Evolutionary conservation across 140 eudicot species (phyloP).

Genomic region (Anethum foeniculum): DNA sequence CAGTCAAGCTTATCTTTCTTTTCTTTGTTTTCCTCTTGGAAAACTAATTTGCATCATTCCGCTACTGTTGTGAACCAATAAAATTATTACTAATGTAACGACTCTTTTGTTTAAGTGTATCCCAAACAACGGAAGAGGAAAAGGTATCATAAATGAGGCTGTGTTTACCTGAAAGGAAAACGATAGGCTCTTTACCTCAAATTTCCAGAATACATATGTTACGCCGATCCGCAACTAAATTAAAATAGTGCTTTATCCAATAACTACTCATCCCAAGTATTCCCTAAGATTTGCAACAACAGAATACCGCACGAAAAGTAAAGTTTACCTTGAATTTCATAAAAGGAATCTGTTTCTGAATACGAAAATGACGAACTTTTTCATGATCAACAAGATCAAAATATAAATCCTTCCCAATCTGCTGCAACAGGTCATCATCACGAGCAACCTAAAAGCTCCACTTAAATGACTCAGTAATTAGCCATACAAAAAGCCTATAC

Average conservation of each 20-base stretch:
- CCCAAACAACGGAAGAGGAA: not conserved
- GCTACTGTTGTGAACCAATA: not conserved
- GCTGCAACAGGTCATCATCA: slow-evolving; percentile 66
- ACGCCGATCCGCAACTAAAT: not conserved
- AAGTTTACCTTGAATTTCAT: slow-evolving; percentile 56
- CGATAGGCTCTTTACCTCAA: not conserved
- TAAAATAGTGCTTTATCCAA: not conserved
- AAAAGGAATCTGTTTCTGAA: slow-evolving; percentile 69
- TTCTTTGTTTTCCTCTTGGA: not conserved
- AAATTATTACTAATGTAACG: not conserved
- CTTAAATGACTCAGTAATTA: slow-evolving; percentile 3
- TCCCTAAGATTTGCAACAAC: not conserved
- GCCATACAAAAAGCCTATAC: not conserved
- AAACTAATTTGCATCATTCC: not conserved
- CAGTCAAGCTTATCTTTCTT: not conserved
- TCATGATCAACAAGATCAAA: slow-evolving; percentile 97
- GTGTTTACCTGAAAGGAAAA: not conserved
- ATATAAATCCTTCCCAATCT: slow-evolving; percentile 71
- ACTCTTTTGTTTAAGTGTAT: not conserved
- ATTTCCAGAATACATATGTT: not conserved
- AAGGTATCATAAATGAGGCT: not conserved
- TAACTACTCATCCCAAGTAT: not conserved
- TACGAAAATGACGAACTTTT: slow-evolving; percentile 78
- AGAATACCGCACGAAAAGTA: not conserved
- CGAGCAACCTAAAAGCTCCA: slow-evolving; percentile 65